Conservation (phyloP, 75 land plant species). For the Picea sitchensis region DNA sequence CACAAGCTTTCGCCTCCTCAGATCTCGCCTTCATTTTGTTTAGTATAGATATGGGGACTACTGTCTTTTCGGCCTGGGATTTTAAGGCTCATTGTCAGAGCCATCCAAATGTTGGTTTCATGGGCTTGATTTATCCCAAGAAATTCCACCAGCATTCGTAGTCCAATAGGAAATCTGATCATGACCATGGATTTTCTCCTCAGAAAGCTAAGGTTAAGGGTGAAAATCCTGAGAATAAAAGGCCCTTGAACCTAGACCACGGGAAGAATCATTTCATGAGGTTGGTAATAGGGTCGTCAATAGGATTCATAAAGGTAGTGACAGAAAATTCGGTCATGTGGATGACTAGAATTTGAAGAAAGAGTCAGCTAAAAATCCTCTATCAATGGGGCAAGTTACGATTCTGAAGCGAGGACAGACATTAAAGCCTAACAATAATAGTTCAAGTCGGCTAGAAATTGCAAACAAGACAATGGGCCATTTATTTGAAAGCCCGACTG, state of each 20-base stretch:
- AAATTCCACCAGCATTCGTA: not conserved
- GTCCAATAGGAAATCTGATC: not conserved
- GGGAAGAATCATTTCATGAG: not conserved
- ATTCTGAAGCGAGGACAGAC: slow-evolving; percentile 1
- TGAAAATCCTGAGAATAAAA: not conserved
- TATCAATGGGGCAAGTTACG: not conserved
- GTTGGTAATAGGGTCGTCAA: not conserved
- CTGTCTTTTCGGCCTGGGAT: not conserved
- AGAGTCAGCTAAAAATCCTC: not conserved
- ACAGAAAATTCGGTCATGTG: not conserved
- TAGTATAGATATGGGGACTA: not conserved
- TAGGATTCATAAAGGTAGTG: not conserved
- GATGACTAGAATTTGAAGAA: too few relatives aligned
- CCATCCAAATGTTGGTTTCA: not conserved
- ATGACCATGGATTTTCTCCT: not conserved
- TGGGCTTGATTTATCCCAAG: not conserved
- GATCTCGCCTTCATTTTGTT: too few relatives aligned
- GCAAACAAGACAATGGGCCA: not conserved
- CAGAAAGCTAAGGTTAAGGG: not conserved
- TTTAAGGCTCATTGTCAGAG: not conserved
- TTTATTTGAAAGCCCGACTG: not conserved
- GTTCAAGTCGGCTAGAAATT: not conserved
- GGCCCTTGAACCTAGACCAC: not conserved
- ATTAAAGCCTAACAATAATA: too few relatives aligned
- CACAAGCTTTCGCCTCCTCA: too few relatives aligned